A percentile compares a stretch with the other conserved stretches of the same genome.
These are phyloP conservation scores for Colletotrichum echinochloae DNA, from an alignment of 2,329 filamentous ascomycete species.

Conservation along the genomic window DNA sequence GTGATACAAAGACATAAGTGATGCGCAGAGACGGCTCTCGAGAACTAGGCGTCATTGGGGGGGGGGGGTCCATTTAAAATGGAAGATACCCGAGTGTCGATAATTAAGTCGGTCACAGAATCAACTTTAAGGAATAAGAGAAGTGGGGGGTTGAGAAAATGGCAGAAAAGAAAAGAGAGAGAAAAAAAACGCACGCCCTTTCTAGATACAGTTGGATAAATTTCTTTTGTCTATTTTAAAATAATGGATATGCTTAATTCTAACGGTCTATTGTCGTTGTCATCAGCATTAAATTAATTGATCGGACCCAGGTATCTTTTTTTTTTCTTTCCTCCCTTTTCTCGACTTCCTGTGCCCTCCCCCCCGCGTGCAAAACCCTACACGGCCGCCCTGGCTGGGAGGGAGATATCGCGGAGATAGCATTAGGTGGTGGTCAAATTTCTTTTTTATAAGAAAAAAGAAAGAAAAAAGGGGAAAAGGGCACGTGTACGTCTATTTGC, in stretches of 20 bases:
- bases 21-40: conserved; percentile 13
- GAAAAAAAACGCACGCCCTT: not conserved
- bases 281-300: conserved; percentile 23
- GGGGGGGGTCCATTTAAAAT: conserved; percentile 32
- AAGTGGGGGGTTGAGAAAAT: not conserved
- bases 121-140: not conserved
- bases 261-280: conserved; percentile 37
- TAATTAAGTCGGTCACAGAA: conserved; percentile 14
- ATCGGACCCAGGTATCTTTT: conserved; percentile 37
- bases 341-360: not conserved
- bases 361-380: not conserved
- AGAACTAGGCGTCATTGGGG: conserved; percentile 21
- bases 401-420: not conserved
- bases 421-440: not conserved
- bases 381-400: not conserved
- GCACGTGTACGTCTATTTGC: conserved; percentile 72
- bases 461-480: not conserved
- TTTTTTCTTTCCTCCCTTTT: not conserved
- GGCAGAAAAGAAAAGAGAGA: not conserved
- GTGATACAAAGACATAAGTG: not conserved
- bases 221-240: conserved; percentile 30
- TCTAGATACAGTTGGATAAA: conserved; percentile 9
- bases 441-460: too few relatives aligned
- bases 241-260: conserved; percentile 31
- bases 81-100: conserved; percentile 40